A percentile compares a stretch with the other conserved stretches of the same genome.
Conservation (phyloP, 371 early-diverging fungal genomes). For the Batrachochytrium dendrobatidis region DNA sequence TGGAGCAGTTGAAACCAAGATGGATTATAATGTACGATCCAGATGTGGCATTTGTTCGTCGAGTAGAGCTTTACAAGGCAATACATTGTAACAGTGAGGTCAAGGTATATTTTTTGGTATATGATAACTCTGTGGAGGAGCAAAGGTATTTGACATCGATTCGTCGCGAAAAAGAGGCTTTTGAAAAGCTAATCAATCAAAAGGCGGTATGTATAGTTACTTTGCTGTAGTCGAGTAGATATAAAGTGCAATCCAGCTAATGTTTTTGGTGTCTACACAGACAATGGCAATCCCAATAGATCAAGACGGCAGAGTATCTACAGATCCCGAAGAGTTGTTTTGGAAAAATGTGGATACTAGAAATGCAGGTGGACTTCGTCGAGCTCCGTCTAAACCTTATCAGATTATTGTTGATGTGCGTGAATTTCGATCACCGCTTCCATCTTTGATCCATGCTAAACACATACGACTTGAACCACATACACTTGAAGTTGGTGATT, state of each 20-base stretch:
- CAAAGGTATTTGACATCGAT: conserved; percentile 80
- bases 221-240: neutral
- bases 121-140: conserved; percentile 93
- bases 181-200: conserved; percentile 87
- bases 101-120: conserved; percentile 85
- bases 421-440: conserved; percentile 90
- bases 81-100: conserved; percentile 45
- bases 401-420: conserved; percentile 84
- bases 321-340: conserved; percentile 41
- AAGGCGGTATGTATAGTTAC: conserved; percentile 57
- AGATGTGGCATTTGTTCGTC: conserved; percentile 75
- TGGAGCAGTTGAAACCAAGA: conserved; percentile 66
- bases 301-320: conserved; percentile 37
- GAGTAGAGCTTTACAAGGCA: conserved; percentile 71
- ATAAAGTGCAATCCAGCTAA: neutral
- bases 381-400: conserved; percentile 19
- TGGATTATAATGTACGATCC: conserved; percentile 88
- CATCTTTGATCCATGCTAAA: conserved; percentile 76
- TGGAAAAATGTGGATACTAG: conserved; percentile 50
- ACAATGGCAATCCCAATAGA: conserved; percentile 66
- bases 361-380: conserved; percentile 49
- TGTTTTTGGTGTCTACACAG: conserved; percentile 20
- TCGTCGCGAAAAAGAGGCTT: conserved; percentile 85
- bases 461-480: conserved; percentile 71
- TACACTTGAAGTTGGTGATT: conserved; percentile 93